Conservation (phyloP, 1,139 yeast genomes). For the Zygosaccharomyces pseudobailii region DNA sequence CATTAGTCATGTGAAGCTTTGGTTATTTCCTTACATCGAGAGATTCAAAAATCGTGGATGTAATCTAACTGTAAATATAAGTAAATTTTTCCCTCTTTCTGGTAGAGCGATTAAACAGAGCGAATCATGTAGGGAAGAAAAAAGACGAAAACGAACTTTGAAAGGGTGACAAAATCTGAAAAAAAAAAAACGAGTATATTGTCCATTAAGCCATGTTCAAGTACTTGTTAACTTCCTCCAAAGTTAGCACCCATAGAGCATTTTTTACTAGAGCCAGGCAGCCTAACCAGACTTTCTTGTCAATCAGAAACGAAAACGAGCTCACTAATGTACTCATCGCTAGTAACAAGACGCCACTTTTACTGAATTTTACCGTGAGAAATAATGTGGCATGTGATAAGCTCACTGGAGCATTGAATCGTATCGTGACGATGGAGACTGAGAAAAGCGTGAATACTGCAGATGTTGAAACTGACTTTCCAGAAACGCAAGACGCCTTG, state of each 20-base stretch:
- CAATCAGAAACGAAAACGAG: conserved; percentile 49
- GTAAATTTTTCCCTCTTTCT: neutral
- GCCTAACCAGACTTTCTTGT: conserved; percentile 35
- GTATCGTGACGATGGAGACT: conserved; percentile 51
- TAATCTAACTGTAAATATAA: neutral
- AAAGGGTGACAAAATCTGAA: neutral
- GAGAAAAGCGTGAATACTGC: conserved; percentile 54
- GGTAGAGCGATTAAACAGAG: neutral
- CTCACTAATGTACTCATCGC: conserved; percentile 50
- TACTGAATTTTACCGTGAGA: conserved; percentile 66
- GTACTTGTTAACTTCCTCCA: neutral
- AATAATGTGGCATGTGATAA: conserved; percentile 61
- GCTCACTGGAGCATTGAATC: conserved; percentile 58
- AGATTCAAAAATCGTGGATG: neutral
- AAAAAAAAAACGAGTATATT: neutral
- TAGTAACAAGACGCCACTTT: conserved; percentile 51
- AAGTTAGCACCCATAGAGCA: neutral
- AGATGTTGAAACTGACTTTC: conserved; percentile 64
- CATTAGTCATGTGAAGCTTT: neutral
- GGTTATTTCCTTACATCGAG: neutral
- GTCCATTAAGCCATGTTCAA: neutral
- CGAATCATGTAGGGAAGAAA: neutral
- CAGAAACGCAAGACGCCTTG: conserved; percentile 56
- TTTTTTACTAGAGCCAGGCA: neutral
- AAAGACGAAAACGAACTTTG: neutral